phyloP scores from a whole-genome alignment of 371 early-diverging fungal species.

The Mucor sp. region DNA sequence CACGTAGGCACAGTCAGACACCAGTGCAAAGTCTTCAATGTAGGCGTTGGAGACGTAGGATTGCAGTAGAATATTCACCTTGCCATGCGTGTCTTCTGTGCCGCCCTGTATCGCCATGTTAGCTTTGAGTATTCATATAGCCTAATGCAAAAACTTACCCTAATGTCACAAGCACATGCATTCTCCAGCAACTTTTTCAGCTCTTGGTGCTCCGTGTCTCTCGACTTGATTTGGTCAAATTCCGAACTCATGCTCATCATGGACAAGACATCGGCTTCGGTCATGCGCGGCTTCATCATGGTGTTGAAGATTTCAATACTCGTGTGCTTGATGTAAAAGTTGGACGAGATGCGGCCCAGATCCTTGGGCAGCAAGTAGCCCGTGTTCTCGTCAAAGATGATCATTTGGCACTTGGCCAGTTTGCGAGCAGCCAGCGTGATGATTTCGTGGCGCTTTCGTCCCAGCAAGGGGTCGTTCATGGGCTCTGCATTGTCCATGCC shows the following conservation, averaged over 20 bases:
- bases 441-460: conserved; percentile 73
- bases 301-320: conserved; percentile 87
- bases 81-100: conserved; percentile 77
- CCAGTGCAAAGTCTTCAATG: conserved; percentile 90
- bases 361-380: conserved; percentile 89
- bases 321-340: conserved; percentile 87
- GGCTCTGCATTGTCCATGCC: conserved; percentile 81
- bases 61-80: conserved; percentile 93
- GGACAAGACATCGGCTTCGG: conserved; percentile 87
- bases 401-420: conserved; percentile 91
- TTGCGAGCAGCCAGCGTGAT: conserved; percentile 71
- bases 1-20: conserved; percentile 92
- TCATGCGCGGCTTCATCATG: conserved; percentile 74
- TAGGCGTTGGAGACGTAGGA: conserved; percentile 77
- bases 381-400: conserved; percentile 81
- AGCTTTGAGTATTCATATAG: no score
- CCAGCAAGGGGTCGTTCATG: conserved; percentile 78
- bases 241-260: conserved; percentile 91
- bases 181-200: conserved; percentile 69
- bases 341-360: conserved; percentile 90
- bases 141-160: no score
- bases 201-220: conserved; percentile 87
- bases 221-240: conserved; percentile 89
- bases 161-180: conserved; percentile 82
- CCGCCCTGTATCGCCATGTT: conserved; percentile 38